These are phyloP conservation scores for Conticribra guillardii DNA, from an alignment of 108 stramenopile species.

Conservation along the genomic window DNA sequence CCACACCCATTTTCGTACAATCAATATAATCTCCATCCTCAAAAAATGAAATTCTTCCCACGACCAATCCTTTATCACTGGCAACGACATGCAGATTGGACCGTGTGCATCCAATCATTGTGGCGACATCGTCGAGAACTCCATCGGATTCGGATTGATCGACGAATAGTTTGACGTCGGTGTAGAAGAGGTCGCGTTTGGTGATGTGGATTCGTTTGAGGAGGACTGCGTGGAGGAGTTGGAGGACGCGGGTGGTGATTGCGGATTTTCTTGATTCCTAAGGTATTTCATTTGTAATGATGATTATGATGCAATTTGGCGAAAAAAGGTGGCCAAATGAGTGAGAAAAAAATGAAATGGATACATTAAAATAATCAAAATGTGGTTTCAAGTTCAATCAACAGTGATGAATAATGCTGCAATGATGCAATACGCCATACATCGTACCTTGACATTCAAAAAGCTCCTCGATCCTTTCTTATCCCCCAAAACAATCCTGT, in stretches of 20 bases:
- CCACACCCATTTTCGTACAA: slow-evolving; percentile 93
- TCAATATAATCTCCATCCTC: slow-evolving; percentile 98
- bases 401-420: neutral
- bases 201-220: slow-evolving; percentile 96
- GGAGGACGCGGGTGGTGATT: slow-evolving; percentile 93
- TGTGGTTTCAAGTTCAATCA: too few species aligned
- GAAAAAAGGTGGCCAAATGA: too few species aligned
- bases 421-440: neutral
- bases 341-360: too few species aligned
- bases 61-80: slow-evolving; percentile 96
- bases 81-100: slow-evolving; percentile 97
- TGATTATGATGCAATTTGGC: too few species aligned
- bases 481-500: slow-evolving; percentile 86
- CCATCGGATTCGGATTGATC: slow-evolving; percentile 93
- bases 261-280: slow-evolving; percentile 92
- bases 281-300: too few species aligned
- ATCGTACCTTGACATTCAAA: slow-evolving; percentile 66
- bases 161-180: slow-evolving; percentile 97
- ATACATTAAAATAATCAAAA: too few species aligned
- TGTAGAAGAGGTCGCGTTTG: slow-evolving; percentile 98
- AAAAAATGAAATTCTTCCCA: slow-evolving; percentile 86
- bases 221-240: slow-evolving; percentile 93
- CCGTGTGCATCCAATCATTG: slow-evolving; percentile 96
- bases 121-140: slow-evolving; percentile 95
- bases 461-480: slow-evolving; percentile 69